A percentile compares a stretch with the other conserved stretches of the same genome.
phyloP scores from a whole-genome alignment of 495 filamentous ascomycete species.

The Neurospora cerealis region DNA sequence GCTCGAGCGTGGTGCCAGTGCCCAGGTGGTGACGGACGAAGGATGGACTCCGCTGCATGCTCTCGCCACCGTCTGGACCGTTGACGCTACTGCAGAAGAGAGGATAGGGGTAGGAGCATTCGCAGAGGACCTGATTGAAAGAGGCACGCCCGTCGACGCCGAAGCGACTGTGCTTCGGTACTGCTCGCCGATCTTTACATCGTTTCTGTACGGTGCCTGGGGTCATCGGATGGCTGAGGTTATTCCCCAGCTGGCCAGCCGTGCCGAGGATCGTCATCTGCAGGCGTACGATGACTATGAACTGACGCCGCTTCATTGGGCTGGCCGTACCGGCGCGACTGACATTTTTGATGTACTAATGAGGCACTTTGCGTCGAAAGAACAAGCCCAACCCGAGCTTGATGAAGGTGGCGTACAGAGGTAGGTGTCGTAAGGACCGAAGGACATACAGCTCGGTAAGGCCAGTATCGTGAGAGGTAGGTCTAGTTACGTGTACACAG shows the following conservation, averaged over 20 bases:
- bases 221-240: neutral
- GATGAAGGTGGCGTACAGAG: neutral
- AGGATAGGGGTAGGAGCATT: neutral
- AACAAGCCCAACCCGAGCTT: neutral
- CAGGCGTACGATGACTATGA: neutral
- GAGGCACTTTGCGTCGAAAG: neutral
- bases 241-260: neutral
- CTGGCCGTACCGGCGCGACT: neutral
- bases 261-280: neutral
- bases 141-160: conserved; percentile 1
- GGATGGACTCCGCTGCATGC: conserved; percentile 13
- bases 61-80: neutral
- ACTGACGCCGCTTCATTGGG: neutral
- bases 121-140: neutral
- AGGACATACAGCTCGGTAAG: neutral
- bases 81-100: neutral
- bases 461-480: neutral
- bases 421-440: neutral
- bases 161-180: neutral
- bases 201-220: neutral
- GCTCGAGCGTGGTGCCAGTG: conserved; percentile 8
- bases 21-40: conserved; percentile 7
- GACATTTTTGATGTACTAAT: neutral
- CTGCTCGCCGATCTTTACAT: neutral
- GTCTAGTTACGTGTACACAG: neutral